phyloP scores from a whole-genome alignment of 257 asterid genomes.

The Anisodus tanguticus region DNA sequence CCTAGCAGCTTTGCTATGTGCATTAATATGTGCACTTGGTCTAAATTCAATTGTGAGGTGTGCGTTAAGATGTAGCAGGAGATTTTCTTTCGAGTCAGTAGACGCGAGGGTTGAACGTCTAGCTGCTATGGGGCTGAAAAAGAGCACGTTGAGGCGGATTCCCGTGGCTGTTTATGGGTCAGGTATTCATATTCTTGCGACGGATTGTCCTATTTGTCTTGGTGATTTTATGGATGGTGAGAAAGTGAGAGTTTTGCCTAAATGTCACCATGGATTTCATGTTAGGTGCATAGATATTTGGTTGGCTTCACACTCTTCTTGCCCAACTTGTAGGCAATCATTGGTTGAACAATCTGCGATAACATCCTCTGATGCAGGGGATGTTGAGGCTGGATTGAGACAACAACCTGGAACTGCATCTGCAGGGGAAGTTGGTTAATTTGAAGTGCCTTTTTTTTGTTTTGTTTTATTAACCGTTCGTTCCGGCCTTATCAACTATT shows the following conservation, averaged over 20 bases:
- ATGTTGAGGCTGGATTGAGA: slow-evolving; percentile 30
- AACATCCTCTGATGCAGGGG: background rate
- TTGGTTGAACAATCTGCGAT: slow-evolving; percentile 43
- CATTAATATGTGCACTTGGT: slow-evolving; percentile 71
- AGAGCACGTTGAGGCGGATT: slow-evolving; percentile 50
- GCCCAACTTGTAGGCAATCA: slow-evolving; percentile 77
- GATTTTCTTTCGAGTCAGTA: slow-evolving; percentile 37
- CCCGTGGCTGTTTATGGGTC: slow-evolving; percentile 65
- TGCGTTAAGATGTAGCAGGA: slow-evolving; percentile 51
- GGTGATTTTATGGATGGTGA: slow-evolving; percentile 74
- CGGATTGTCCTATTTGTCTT: slow-evolving; percentile 77
- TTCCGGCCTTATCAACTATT: background rate
- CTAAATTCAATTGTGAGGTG: slow-evolving; percentile 64
- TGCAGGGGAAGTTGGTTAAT: slow-evolving; percentile 45
- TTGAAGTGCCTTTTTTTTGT: background rate
- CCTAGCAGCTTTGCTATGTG: slow-evolving; percentile 68
- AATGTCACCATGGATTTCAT: slow-evolving; percentile 71
- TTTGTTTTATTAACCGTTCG: background rate
- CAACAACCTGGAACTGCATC: background rate
- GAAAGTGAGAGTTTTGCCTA: slow-evolving; percentile 67
- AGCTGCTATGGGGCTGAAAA: slow-evolving; percentile 56
- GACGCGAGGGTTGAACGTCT: slow-evolving; percentile 33
- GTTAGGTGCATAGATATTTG: slow-evolving; percentile 70
- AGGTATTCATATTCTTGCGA: slow-evolving; percentile 44
- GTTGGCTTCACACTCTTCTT: slow-evolving; percentile 73